These are phyloP conservation scores for Cryptococcus deneoformans DNA, from an alignment of 1,284 basidiomycete genomes.

Conservation along the genomic window DNA sequence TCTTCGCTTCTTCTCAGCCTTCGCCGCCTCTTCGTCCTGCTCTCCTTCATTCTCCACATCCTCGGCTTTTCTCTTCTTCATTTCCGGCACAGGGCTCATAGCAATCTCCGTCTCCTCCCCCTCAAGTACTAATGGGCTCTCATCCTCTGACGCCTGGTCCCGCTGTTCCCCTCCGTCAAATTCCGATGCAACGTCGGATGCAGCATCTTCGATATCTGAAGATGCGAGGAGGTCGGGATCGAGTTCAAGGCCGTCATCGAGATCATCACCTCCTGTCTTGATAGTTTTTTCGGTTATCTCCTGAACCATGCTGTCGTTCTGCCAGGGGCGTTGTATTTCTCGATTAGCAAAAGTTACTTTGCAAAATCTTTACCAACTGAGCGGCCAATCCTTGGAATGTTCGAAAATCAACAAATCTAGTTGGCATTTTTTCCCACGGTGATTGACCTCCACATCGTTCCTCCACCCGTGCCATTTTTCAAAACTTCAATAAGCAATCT, in stretches of 20 bases:
- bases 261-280: slow-evolving; percentile 40
- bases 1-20: slow-evolving; percentile 26
- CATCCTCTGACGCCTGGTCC: slow-evolving; percentile 30
- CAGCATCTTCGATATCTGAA: slow-evolving; percentile 30
- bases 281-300: neutral
- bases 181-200: slow-evolving; percentile 12
- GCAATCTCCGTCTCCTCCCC: slow-evolving; percentile 17
- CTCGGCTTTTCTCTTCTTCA: slow-evolving; percentile 16
- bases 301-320: slow-evolving; percentile 8
- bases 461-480: no score
- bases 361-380: neutral
- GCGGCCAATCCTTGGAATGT: no score
- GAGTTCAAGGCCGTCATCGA: slow-evolving; percentile 40
- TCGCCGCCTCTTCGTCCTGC: slow-evolving; percentile 13
- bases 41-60: slow-evolving; percentile 14
- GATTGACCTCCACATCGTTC: neutral
- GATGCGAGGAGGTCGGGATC: slow-evolving; percentile 25
- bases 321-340: no score
- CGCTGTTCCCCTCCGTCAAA: slow-evolving; percentile 10
- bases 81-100: slow-evolving; percentile 6
- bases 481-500: no score
- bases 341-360: neutral
- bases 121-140: slow-evolving; percentile 12
- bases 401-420: neutral
- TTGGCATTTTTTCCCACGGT: slow-evolving; percentile 1